phyloP scores from a whole-genome alignment of 495 filamentous ascomycete genomes.

The Xylaria flabelliformis region DNA sequence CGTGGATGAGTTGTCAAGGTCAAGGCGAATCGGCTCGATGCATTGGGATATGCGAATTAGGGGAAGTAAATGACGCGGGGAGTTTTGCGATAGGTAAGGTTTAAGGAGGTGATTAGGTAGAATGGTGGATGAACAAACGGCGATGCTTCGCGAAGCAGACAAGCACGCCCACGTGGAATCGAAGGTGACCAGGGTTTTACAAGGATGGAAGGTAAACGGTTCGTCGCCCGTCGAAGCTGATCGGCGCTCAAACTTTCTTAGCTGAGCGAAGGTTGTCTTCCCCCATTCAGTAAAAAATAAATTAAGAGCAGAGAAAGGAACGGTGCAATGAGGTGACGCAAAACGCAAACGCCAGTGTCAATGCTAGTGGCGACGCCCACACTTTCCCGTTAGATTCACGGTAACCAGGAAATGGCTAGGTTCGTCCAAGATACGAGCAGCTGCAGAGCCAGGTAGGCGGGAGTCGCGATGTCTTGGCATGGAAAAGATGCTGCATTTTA shows the following conservation, averaged over 20 bases:
- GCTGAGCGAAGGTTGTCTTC: constrained; percentile 18
- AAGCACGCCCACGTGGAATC: not conserved
- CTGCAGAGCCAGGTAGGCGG: constrained; percentile 13
- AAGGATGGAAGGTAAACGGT: not conserved
- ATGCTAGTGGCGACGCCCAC: not conserved
- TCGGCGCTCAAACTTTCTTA: constrained; percentile 24
- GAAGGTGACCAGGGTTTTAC: not conserved
- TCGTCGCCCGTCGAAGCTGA: constrained; percentile 9
- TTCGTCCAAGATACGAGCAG: not conserved
- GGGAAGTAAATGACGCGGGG: not conserved
- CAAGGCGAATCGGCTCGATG: constrained; percentile 11
- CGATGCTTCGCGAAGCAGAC: not conserved
- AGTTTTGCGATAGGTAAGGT: constrained; percentile 9
- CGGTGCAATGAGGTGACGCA: constrained; percentile 20
- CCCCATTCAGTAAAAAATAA: constrained; percentile 17
- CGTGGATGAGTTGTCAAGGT: constrained; percentile 4
- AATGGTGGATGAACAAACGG: not conserved
- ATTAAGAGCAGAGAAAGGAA: constrained; percentile 6
- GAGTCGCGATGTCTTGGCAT: constrained; percentile 19
- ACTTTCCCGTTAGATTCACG: not conserved
- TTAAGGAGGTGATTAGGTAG: not conserved
- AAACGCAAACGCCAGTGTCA: constrained; percentile 2
- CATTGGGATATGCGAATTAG: constrained; percentile 12
- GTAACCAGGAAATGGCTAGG: not conserved
- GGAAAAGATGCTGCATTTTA: not conserved